Base-by-base conservation (phyloP, 768 basidiomycete genomes). In the Agrocybe pediades region DNA sequence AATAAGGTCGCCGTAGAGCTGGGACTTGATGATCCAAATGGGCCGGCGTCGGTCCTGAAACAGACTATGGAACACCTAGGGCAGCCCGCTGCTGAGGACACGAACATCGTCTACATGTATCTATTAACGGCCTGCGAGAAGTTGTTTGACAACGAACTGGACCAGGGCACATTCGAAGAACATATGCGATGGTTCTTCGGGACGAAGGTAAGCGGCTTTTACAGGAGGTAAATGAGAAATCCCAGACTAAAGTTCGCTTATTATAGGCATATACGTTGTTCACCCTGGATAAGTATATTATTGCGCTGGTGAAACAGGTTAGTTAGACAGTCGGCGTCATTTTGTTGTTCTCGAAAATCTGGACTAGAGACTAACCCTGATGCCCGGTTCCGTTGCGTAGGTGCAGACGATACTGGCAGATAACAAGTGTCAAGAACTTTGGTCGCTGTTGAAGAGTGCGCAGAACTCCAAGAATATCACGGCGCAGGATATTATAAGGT, bases 171-270 rank as follows among this genome's bases (percentile, higher is more conserved):
- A 19, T 98, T 95, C 63, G 96, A 98, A 69, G 97, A 98, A 68
- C 92, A 93, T 64, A 85, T 98, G 85, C 77, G 97, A 58, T 92
- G 92, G 83, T 90, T 95, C 73, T 95, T 93, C 74, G 90, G 92
- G 26, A 92, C 85, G 56, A 88, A 87, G 81, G 89, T 89, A 69
- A 57, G 78, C 56, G 11, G 4, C 4, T 36, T 33, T 20, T 53
- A 30, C 54, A 33, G 52, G 46, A 41, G 46, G 25, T 45, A 44
- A 42, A 26, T 45, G 53, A 51, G 59, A 52, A 49, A 49, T 39
- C 30, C 57, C 50, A 51, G 56, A 47, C 50, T 51, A 55, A 57
- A 19, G 33, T 54, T 36, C 19, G 29, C 20, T 46, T 43, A 33
- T 69, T 77, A 59, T 75, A 95, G 86, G 95, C 93, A 3, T 98